A percentile compares a stretch with the other conserved stretches of the same genome.
Evolutionary conservation across 805 yeast genomes (phyloP).

Genomic region (Monosporozyma solicola): DNA sequence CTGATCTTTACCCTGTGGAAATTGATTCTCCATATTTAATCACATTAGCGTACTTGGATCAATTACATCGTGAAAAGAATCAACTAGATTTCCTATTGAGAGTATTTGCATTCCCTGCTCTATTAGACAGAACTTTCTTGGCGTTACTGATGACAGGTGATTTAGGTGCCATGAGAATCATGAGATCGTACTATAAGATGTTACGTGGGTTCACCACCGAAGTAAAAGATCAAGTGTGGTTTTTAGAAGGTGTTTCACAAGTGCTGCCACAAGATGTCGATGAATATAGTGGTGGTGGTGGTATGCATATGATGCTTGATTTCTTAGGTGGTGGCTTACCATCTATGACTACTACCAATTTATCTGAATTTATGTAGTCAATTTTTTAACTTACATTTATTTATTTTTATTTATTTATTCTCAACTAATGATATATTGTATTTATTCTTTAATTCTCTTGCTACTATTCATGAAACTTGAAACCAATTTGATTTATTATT

Average conservation of each 20-base stretch:
- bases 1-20: slow-evolving; percentile 80
- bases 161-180: slow-evolving; percentile 78
- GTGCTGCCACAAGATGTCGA: slow-evolving; percentile 91
- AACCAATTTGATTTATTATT: background rate
- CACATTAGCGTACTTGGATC: slow-evolving; percentile 78
- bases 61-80: slow-evolving; percentile 69
- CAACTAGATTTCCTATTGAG: slow-evolving; percentile 80
- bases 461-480: background rate
- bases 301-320: slow-evolving; percentile 87
- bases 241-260: slow-evolving; percentile 80
- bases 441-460: background rate
- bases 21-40: slow-evolving; percentile 76
- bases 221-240: slow-evolving; percentile 89
- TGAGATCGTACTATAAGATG: slow-evolving; percentile 78
- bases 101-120: slow-evolving; percentile 89
- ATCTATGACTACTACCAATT: slow-evolving; percentile 37
- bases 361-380: slow-evolving; percentile 25
- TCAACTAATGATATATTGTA: background rate
- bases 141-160: slow-evolving; percentile 78
- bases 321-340: slow-evolving; percentile 64
- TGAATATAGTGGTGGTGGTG: slow-evolving; percentile 86
- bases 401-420: background rate
- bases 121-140: slow-evolving; percentile 72
- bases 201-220: slow-evolving; percentile 75
- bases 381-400: background rate